Percentiles rank a stretch among this genome's conserved stretches.
These are phyloP conservation scores for Lactarius deliciosus DNA, from an alignment of 768 basidiomycete genomes.

Conservation along the genomic window DNA sequence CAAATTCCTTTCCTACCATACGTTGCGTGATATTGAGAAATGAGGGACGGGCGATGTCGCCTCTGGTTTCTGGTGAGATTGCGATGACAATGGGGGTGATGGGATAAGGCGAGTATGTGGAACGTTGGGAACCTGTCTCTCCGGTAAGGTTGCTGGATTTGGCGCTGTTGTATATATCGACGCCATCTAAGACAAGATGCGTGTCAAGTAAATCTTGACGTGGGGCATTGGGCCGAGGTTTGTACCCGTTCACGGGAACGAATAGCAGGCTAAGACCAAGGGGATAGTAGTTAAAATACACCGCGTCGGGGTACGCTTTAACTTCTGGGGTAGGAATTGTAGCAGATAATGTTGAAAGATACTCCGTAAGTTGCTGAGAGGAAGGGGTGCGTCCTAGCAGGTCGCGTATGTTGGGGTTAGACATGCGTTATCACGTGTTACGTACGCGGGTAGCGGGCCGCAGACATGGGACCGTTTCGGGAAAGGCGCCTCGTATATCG, in stretches of 20 bases:
- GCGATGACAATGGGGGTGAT: conserved; percentile 51
- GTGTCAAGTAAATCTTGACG: conserved; percentile 51
- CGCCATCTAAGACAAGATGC: conserved; percentile 58
- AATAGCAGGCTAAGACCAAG: conserved; percentile 85
- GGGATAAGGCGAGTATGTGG: conserved; percentile 58
- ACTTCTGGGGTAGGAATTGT: conserved; percentile 51
- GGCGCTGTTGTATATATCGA: conserved; percentile 80
- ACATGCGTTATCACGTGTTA: conserved; percentile 11
- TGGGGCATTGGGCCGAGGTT: conserved; percentile 47
- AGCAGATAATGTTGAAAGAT: conserved; percentile 40
- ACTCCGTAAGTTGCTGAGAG: conserved; percentile 44
- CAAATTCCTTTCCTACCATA: conserved; percentile 77
- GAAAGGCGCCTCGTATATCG: not conserved
- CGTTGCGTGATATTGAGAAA: conserved; percentile 45
- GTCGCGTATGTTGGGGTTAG: conserved; percentile 21
- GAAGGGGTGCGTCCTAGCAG: conserved; percentile 56
- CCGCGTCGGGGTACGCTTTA: conserved; percentile 77
- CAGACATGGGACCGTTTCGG: not conserved
- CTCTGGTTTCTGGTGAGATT: conserved; percentile 34
- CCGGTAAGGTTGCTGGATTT: conserved; percentile 33
- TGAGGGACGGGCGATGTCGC: conserved; percentile 38
- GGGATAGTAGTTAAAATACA: conserved; percentile 82
- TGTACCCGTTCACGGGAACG: conserved; percentile 63
- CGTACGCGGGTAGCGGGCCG: not conserved
- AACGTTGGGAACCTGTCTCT: conserved; percentile 40